A percentile compares a stretch with the other conserved stretches of the same genome.
Conservation (phyloP, 441 rosid species). For the Pelargonium citronellum region DNA sequence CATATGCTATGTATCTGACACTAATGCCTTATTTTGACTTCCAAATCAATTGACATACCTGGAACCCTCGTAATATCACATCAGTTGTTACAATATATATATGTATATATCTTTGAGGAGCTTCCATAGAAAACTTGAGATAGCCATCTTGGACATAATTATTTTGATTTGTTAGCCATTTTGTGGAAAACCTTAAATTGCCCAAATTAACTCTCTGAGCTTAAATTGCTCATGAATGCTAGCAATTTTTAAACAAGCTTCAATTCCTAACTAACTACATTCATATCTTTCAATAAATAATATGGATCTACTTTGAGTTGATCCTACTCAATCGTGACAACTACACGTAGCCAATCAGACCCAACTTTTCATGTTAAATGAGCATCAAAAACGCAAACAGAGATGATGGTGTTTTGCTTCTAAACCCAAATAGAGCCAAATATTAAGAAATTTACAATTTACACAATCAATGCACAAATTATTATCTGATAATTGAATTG, state of each 20-base stretch:
- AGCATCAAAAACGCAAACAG: slow-evolving; percentile 7
- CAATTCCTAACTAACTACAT: neutral
- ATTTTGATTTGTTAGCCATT: neutral
- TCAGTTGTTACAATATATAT: no score
- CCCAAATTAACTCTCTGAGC: neutral
- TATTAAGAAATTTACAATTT: neutral
- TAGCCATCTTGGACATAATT: no score
- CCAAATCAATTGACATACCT: no score
- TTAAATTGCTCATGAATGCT: neutral
- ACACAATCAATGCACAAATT: neutral
- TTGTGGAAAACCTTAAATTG: neutral
- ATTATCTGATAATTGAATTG: neutral
- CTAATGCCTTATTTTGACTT: no score
- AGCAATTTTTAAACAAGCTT: neutral
- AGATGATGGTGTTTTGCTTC: neutral
- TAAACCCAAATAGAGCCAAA: no score
- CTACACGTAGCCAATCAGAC: slow-evolving; percentile 18
- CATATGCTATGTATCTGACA: no score
- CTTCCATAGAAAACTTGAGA: no score
- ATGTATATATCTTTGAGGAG: no score
- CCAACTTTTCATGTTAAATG: slow-evolving; percentile 5
- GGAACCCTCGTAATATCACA: no score
- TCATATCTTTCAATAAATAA: neutral
- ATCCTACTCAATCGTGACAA: slow-evolving; percentile 16
- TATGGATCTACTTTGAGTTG: slow-evolving; percentile 12